Evolutionary conservation across 257 asterid species (phyloP).

Genomic region (Echium plantagineum): DNA sequence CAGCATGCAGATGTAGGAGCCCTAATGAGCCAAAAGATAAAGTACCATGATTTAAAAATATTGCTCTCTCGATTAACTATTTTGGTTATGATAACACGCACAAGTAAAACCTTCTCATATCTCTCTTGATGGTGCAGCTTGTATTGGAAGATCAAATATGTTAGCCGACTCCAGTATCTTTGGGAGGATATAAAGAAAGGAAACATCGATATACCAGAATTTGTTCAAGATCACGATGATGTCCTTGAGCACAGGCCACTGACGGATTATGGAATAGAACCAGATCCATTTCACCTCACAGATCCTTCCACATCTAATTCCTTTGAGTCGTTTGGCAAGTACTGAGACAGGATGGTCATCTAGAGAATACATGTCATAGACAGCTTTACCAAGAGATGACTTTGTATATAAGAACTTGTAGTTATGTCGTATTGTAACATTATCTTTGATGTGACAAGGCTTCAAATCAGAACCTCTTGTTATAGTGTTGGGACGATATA

Average conservation of each 20-base stretch:
- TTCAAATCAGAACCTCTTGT: not conserved
- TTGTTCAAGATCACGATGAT: slow-evolving; percentile 64
- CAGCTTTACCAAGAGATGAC: not conserved
- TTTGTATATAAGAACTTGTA: slow-evolving; percentile 7
- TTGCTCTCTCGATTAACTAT: no score
- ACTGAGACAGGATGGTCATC: slow-evolving; percentile 52
- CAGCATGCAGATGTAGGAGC: no score
- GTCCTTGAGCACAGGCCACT: slow-evolving; percentile 78
- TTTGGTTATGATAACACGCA: no score
- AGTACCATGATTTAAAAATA: no score
- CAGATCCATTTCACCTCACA: slow-evolving; percentile 57
- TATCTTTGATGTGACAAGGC: not conserved
- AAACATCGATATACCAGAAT: slow-evolving; percentile 70
- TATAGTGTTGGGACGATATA: no score
- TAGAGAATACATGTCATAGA: slow-evolving; percentile 42
- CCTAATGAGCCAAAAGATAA: no score
- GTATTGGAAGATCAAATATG: slow-evolving; percentile 84
- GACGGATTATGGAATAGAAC: slow-evolving; percentile 92
- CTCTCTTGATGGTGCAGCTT: slow-evolving; percentile 26
- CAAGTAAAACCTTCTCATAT: not conserved
- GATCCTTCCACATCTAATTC: slow-evolving; percentile 51
- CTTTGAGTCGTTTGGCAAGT: slow-evolving; percentile 43
- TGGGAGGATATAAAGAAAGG: slow-evolving; percentile 89
- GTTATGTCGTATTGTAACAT: not conserved
- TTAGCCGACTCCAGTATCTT: slow-evolving; percentile 86